Conservation (phyloP, 805 yeast genomes). For the Metahyphopichia silvanorum region DNA sequence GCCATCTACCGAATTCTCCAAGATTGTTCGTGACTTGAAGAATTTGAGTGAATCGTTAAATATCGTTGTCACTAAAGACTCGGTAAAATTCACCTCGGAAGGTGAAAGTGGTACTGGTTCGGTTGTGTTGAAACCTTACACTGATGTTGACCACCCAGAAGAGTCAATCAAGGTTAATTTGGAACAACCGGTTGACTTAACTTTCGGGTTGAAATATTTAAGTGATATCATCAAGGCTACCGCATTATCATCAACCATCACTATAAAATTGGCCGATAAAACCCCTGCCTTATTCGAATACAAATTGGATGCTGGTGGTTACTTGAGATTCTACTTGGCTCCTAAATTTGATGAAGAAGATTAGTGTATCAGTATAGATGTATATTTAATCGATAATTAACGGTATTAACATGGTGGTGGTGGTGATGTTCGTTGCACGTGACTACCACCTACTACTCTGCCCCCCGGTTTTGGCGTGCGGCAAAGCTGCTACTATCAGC, state of each 20-base stretch:
- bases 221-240: constrained; percentile 91
- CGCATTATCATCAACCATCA: constrained; percentile 68
- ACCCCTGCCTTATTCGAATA: constrained; percentile 94
- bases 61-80: constrained; percentile 85
- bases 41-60: constrained; percentile 84
- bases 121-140: constrained; percentile 78
- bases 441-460: no score
- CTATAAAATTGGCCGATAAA: constrained; percentile 82
- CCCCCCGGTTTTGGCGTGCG: no score
- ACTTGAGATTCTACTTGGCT: constrained; percentile 92
- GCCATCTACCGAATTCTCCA: constrained; percentile 87
- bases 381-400: no score
- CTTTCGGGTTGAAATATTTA: constrained; percentile 89
- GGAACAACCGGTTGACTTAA: constrained; percentile 81
- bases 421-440: no score
- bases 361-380: no score
- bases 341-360: constrained; percentile 96
- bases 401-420: no score
- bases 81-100: constrained; percentile 83
- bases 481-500: no score
- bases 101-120: constrained; percentile 92
- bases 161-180: constrained; percentile 72
- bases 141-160: constrained; percentile 78
- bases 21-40: constrained; percentile 82
- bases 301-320: constrained; percentile 81